phyloP scores from a whole-genome alignment of 169 alveolate genomes.

The Miamiensis avidus region DNA sequence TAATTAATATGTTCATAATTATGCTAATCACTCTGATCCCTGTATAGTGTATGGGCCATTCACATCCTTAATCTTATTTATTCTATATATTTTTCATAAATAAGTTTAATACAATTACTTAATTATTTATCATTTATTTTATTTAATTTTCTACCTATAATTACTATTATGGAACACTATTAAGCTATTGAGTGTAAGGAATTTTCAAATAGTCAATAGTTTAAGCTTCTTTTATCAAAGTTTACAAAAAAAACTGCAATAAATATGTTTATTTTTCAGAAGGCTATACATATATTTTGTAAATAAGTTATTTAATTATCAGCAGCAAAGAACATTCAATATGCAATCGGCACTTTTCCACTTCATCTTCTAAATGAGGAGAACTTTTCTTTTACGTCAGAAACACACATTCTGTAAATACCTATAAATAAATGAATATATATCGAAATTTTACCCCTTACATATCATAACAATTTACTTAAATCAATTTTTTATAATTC shows the following conservation, averaged over 20 bases:
- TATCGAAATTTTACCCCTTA: not conserved
- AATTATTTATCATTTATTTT: not conserved
- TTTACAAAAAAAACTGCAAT: not conserved
- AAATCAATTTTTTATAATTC: slow-evolving; percentile 1
- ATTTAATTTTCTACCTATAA: not conserved
- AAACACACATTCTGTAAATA: not conserved
- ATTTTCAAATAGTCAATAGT: not conserved
- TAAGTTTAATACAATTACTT: too few relatives aligned
- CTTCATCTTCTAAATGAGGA: slow-evolving; percentile 17
- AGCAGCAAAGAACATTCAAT: slow-evolving; percentile 13
- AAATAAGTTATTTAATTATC: slow-evolving; percentile 1
- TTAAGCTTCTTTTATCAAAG: slow-evolving; percentile 1
- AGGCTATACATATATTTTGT: not conserved
- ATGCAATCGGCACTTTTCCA: slow-evolving; percentile 15
- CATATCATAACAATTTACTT: not conserved
- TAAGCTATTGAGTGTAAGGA: not conserved
- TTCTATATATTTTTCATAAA: not conserved
- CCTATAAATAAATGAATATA: too few relatives aligned
- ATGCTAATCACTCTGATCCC: slow-evolving; percentile 18
- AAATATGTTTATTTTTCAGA: not conserved
- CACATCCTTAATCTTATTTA: not conserved
- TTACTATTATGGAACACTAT: not conserved
- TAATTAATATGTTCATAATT: not conserved
- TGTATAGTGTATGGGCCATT: slow-evolving; percentile 29
- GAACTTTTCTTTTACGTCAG: slow-evolving; percentile 9